A percentile compares a stretch with the other conserved stretches of the same genome.
Conservation (phyloP, 2,329 filamentous ascomycete genomes). For the Xylaria sp. region DNA sequence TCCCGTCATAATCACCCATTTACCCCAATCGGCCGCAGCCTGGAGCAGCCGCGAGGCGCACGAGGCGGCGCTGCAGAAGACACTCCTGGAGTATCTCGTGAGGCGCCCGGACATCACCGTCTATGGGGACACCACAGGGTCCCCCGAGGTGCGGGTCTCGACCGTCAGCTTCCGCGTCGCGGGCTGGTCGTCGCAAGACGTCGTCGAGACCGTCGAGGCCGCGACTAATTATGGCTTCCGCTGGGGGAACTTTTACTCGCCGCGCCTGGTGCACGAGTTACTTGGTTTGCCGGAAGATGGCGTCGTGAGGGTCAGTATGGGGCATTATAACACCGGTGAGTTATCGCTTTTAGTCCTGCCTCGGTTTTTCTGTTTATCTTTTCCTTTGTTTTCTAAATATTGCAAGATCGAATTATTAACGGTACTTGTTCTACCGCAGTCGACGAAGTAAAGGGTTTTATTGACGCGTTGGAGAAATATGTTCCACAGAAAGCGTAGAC, state of each 20-base stretch:
- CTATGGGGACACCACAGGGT: slow-evolving; percentile 59
- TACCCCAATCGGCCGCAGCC: slow-evolving; percentile 49
- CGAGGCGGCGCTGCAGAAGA: slow-evolving; percentile 64
- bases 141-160: slow-evolving; percentile 59
- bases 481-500: slow-evolving; percentile 40
- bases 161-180: slow-evolving; percentile 71
- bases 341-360: slow-evolving; percentile 22
- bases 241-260: slow-evolving; percentile 73
- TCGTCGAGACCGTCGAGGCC: slow-evolving; percentile 68
- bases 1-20: slow-evolving; percentile 66
- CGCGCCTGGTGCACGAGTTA: slow-evolving; percentile 64
- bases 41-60: slow-evolving; percentile 63
- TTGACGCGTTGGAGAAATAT: slow-evolving; percentile 58
- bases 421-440: slow-evolving; percentile 44
- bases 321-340: slow-evolving; percentile 74
- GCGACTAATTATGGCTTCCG: slow-evolving; percentile 65
- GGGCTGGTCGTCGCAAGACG: slow-evolving; percentile 58
- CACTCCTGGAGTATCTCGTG: slow-evolving; percentile 64
- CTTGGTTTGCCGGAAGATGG: slow-evolving; percentile 65
- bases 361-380: neutral
- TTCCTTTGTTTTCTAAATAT: neutral
- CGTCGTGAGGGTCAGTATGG: slow-evolving; percentile 71
- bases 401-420: slow-evolving; percentile 4
- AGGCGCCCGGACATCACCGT: slow-evolving; percentile 60
- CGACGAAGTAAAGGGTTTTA: slow-evolving; percentile 60